Percentiles rank a stretch among this genome's conserved stretches.
Conservation (phyloP, 768 basidiomycete genomes). For the button mushroom (Agaricus bisporus) region DNA sequence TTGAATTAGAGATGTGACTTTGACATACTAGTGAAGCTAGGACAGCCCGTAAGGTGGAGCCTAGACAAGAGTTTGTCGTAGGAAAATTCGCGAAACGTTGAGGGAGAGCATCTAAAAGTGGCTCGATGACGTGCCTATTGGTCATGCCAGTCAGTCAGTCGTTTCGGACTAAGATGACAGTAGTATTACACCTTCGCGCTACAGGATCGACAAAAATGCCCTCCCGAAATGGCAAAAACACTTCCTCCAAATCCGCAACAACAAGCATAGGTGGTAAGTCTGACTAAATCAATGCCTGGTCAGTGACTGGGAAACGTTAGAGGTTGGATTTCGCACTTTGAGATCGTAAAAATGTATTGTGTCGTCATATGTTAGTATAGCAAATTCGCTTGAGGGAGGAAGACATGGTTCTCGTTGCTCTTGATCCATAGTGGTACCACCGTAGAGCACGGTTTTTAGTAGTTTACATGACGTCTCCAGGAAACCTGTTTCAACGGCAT, state of each 20-base stretch:
- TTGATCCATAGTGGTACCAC: slow-evolving; percentile 37
- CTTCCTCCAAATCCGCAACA: slow-evolving; percentile 86
- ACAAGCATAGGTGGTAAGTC: slow-evolving; percentile 66
- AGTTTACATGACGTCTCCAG: slow-evolving; percentile 58
- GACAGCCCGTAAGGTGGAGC: slow-evolving; percentile 67
- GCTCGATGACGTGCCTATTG: slow-evolving; percentile 54
- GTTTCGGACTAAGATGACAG: neutral
- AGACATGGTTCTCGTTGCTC: slow-evolving; percentile 40
- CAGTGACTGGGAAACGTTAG: slow-evolving; percentile 12
- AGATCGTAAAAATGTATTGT: slow-evolving; percentile 86
- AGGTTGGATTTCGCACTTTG: slow-evolving; percentile 48
- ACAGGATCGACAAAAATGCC: slow-evolving; percentile 74
- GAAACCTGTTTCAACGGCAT: slow-evolving; percentile 65
- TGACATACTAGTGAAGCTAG: slow-evolving; percentile 64
- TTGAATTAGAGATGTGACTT: neutral
- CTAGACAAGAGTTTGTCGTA: slow-evolving; percentile 58
- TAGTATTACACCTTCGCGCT: slow-evolving; percentile 54
- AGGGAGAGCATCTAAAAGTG: slow-evolving; percentile 61
- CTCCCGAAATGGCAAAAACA: slow-evolving; percentile 71
- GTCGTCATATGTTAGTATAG: slow-evolving; percentile 77
- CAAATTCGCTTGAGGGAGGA: slow-evolving; percentile 51
- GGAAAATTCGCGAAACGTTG: slow-evolving; percentile 46
- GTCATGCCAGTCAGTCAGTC: neutral
- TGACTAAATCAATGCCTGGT: slow-evolving; percentile 30
- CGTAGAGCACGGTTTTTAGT: slow-evolving; percentile 62